Evolutionary conservation across 192 early-diverging fungal species (phyloP), one percentile per base, ranked within the genome.

Genomic region (Gorgonomyces haynaldii): DNA sequence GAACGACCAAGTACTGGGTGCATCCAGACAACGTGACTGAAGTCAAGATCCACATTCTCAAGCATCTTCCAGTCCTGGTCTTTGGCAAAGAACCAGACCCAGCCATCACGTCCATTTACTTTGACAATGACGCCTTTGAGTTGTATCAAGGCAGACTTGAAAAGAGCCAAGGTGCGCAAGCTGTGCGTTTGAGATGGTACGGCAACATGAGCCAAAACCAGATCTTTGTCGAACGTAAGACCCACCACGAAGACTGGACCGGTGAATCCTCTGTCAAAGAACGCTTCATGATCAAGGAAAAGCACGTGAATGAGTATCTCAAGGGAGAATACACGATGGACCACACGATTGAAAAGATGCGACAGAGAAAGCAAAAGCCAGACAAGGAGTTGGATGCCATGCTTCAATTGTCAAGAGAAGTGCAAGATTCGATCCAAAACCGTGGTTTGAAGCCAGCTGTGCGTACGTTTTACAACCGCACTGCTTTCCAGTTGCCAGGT

Each of bases 151-250:
- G 78, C 39, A 79, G 91, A 32, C 66, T 96, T 9, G 88, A 93
- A 57, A 82, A 81, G 56, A 81, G 77, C 58, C 82, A 88, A 35
- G 91, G 91, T 3, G 89, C 89, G 20, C 80, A 90, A 59, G 79
- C 42, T 10, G 17, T 15, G 21, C 42, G 41, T 21, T 16, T 39
- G 7, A 22, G 49, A 23, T 51, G 91, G 91, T 98, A 94, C 52
- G 92, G 95, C 38, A 83, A 82, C 44, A 85, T 84, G 81, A 79
- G 84, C 32, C 72, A 57, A 37, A 48, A 66, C 20, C 86, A 93
- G 45, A 84, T 98, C 45, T 98, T 92, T 70, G 78, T 96, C 25
- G 96, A 98, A 74, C 88, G 93, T 50, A 98, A 98, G 67, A 95
- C 88, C 1, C 93, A 97, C 65, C 82, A 82, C 40, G 93, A 97